Conservation (phyloP, 768 basidiomycete species). For the Pleurotus pulmonarius region DNA sequence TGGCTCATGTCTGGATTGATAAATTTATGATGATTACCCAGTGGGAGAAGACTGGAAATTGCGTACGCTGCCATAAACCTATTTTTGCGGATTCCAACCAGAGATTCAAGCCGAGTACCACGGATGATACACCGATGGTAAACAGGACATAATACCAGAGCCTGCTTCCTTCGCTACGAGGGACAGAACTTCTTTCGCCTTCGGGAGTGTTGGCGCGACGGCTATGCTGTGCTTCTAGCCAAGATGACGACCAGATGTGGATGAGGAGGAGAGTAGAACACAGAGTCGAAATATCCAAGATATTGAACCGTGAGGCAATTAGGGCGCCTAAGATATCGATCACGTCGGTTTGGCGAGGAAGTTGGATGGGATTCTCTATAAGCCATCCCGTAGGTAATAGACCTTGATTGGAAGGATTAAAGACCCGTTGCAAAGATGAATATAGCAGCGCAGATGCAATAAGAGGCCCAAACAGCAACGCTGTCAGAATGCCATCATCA, state of each 20-base stretch:
- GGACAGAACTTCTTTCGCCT: slow-evolving; percentile 72
- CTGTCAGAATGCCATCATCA: slow-evolving; percentile 86
- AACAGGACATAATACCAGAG: slow-evolving; percentile 65
- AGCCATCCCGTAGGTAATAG: slow-evolving; percentile 65
- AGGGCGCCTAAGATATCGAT: slow-evolving; percentile 48
- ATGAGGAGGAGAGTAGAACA: slow-evolving; percentile 77
- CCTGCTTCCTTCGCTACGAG: slow-evolving; percentile 64
- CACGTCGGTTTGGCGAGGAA: slow-evolving; percentile 39
- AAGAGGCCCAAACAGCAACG: slow-evolving; percentile 79
- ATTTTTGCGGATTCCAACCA: slow-evolving; percentile 37
- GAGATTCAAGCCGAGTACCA: slow-evolving; percentile 46
- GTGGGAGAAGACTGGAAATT: slow-evolving; percentile 1
- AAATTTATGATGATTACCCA: slow-evolving; percentile 4
- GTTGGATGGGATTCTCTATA: slow-evolving; percentile 66
- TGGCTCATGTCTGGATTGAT: slow-evolving; percentile 61
- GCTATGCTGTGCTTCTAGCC: slow-evolving; percentile 53
- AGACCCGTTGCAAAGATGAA: slow-evolving; percentile 37
- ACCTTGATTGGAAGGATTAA: slow-evolving; percentile 20
- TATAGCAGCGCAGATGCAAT: slow-evolving; percentile 68
- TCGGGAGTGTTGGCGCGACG: slow-evolving; percentile 40
- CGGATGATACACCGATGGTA: slow-evolving; percentile 47
- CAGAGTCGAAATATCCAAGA: slow-evolving; percentile 77
- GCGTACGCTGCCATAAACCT: slow-evolving; percentile 72
- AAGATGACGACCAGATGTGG: slow-evolving; percentile 77
- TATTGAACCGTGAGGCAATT: slow-evolving; percentile 65